These are phyloP conservation scores for Tephrocybe sp. DNA, from an alignment of 768 basidiomycete species.

Conservation along the genomic window DNA sequence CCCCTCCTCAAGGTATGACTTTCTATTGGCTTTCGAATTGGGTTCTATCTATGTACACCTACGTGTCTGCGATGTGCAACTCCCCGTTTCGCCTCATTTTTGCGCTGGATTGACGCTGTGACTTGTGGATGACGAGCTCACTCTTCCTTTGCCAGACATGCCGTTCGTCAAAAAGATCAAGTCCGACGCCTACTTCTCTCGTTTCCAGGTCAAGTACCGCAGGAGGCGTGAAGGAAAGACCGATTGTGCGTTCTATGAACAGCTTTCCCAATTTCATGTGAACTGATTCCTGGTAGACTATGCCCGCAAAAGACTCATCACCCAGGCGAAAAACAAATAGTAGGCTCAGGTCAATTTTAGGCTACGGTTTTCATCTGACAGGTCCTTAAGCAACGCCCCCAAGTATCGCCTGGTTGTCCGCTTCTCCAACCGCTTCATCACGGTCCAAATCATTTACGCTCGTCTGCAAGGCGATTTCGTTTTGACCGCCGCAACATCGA, in stretches of 20 bases:
- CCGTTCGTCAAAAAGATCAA: slow-evolving; percentile 98
- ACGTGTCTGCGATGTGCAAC: background rate
- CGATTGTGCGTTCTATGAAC: slow-evolving; percentile 64
- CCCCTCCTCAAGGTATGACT: slow-evolving; percentile 39
- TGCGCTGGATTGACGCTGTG: slow-evolving; percentile 27
- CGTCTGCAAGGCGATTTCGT: slow-evolving; percentile 97
- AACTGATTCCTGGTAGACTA: slow-evolving; percentile 61
- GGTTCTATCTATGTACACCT: background rate
- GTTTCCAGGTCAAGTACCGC: slow-evolving; percentile 98
- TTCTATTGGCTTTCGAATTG: background rate
- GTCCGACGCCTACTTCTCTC: slow-evolving; percentile 95
- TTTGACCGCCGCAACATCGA: slow-evolving; percentile 82
- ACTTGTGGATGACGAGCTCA: slow-evolving; percentile 30
- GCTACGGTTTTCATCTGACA: background rate
- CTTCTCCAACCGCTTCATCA: slow-evolving; percentile 96
- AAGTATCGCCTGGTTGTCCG: slow-evolving; percentile 99
- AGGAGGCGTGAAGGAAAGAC: slow-evolving; percentile 98
- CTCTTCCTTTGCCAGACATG: slow-evolving; percentile 45
- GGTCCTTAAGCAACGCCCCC: slow-evolving; percentile 71
- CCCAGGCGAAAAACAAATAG: slow-evolving; percentile 99
- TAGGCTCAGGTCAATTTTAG: slow-evolving; percentile 28
- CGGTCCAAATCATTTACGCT: slow-evolving; percentile 94
- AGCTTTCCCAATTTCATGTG: slow-evolving; percentile 9
- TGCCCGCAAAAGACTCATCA: slow-evolving; percentile 93
- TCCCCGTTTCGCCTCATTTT: background rate